Evolutionary conservation across 768 basidiomycete species (phyloP).

Genomic region (Lentinus brumalis): DNA sequence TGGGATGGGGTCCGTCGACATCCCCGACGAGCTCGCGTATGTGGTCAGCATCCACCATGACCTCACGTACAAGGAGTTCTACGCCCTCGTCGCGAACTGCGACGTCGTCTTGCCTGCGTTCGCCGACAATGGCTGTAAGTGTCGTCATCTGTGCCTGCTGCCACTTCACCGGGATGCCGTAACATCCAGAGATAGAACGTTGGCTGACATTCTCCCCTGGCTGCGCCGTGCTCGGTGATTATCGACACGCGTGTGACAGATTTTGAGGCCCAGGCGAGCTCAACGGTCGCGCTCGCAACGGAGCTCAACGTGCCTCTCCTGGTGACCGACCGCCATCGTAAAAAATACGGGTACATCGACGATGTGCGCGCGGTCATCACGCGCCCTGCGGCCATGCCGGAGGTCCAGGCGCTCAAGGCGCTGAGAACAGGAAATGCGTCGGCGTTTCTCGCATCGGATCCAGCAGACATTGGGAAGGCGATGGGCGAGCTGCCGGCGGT

Average conservation of each 20-base stretch:
- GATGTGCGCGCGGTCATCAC: constrained; percentile 39
- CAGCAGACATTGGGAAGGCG: constrained; percentile 11
- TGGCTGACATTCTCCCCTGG: background rate
- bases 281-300: constrained; percentile 42
- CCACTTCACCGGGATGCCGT: background rate
- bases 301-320: constrained; percentile 45
- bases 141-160: background rate
- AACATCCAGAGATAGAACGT: background rate
- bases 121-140: constrained; percentile 33
- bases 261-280: constrained; percentile 42
- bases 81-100: constrained; percentile 38
- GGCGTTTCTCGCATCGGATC: constrained; percentile 25
- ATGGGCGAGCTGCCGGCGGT: constrained; percentile 22
- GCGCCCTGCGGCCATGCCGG: constrained; percentile 42
- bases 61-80: constrained; percentile 41
- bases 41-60: constrained; percentile 38
- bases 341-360: constrained; percentile 41
- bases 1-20: constrained; percentile 36
- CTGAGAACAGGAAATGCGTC: constrained; percentile 36
- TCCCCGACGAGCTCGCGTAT: constrained; percentile 40
- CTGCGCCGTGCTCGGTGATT: background rate
- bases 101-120: constrained; percentile 48
- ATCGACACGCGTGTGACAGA: constrained; percentile 20
- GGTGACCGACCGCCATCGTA: constrained; percentile 40
- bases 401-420: constrained; percentile 40